These are phyloP conservation scores for Crithidia thermophila DNA, from an alignment of 208 protist genomes.

Conservation along the genomic window DNA sequence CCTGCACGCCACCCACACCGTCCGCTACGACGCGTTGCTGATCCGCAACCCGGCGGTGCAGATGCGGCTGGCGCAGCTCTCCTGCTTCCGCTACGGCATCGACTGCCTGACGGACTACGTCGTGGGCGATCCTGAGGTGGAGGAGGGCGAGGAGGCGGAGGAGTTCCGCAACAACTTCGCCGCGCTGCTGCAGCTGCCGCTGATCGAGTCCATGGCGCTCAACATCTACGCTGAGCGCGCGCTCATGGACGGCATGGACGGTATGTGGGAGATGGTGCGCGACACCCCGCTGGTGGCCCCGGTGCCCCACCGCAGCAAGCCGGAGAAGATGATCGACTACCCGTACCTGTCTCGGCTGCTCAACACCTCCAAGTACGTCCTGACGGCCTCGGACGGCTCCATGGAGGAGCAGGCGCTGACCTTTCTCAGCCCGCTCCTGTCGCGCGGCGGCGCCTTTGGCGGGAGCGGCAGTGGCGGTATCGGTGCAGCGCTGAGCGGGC, in stretches of 20 bases:
- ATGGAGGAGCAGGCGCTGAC: slow-evolving; percentile 48
- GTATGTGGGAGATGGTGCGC: slow-evolving; percentile 52
- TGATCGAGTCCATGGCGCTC: slow-evolving; percentile 62
- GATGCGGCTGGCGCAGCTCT: slow-evolving; percentile 65
- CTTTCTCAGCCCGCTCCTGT: slow-evolving; percentile 52
- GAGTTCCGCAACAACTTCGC: slow-evolving; percentile 12
- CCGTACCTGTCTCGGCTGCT: slow-evolving; percentile 57
- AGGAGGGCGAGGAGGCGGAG: slow-evolving; percentile 20
- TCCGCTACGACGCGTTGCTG: slow-evolving; percentile 71
- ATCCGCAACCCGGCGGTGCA: slow-evolving; percentile 71
- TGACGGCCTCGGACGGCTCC: slow-evolving; percentile 38
- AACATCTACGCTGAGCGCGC: slow-evolving; percentile 68
- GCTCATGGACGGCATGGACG: slow-evolving; percentile 54
- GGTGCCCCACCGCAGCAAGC: slow-evolving; percentile 55
- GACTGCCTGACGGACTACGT: slow-evolving; percentile 67
- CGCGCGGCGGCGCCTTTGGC: slow-evolving; percentile 14
- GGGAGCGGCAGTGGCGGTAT: slow-evolving; percentile 6
- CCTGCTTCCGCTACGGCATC: slow-evolving; percentile 65
- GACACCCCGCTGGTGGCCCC: slow-evolving; percentile 35
- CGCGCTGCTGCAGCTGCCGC: slow-evolving; percentile 29
- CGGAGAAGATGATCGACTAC: slow-evolving; percentile 62
- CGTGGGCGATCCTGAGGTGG: slow-evolving; percentile 36
- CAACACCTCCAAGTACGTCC: slow-evolving; percentile 43
- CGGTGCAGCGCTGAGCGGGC: slow-evolving; percentile 1
- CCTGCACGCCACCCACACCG: slow-evolving; percentile 63